These are phyloP conservation scores for Lepidium didymum DNA, from an alignment of 345 rosid genomes.

Conservation along the genomic window DNA sequence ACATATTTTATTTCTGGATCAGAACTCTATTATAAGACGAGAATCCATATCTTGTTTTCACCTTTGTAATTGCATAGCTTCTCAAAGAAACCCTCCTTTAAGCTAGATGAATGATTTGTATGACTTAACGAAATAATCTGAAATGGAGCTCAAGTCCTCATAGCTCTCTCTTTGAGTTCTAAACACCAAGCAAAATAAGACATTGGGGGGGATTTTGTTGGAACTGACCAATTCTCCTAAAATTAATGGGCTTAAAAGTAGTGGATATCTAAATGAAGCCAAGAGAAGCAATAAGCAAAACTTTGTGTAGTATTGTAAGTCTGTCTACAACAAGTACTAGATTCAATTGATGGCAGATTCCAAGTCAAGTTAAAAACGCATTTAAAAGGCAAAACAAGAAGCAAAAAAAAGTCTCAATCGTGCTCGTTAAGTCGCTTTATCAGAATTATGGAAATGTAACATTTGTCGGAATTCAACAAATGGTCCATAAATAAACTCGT, in stretches of 20 bases:
- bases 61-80: not conserved
- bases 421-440: slow-evolving; percentile 15
- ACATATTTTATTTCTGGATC: not conserved
- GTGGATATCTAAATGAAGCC: not conserved
- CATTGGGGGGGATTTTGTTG: not conserved
- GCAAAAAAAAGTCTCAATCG: not conserved
- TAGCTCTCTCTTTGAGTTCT: not conserved
- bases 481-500: slow-evolving; percentile 22
- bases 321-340: too few relatives aligned
- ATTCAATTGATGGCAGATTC: not conserved
- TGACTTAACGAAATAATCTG: not conserved
- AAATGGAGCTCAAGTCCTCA: not conserved
- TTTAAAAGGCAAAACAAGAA: not conserved
- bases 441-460: slow-evolving; percentile 14
- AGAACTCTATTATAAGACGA: not conserved
- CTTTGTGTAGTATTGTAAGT: too few relatives aligned
- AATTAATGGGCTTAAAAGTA: not conserved
- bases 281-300: not conserved
- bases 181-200: not conserved
- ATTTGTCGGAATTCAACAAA: slow-evolving; percentile 13
- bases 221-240: not conserved
- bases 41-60: not conserved
- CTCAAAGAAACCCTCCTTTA: not conserved
- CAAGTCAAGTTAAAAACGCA: not conserved
- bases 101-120: not conserved